Evolutionary conservation across 495 filamentous ascomycete species (phyloP).

Genomic region (Annulohypoxylon stygium): DNA sequence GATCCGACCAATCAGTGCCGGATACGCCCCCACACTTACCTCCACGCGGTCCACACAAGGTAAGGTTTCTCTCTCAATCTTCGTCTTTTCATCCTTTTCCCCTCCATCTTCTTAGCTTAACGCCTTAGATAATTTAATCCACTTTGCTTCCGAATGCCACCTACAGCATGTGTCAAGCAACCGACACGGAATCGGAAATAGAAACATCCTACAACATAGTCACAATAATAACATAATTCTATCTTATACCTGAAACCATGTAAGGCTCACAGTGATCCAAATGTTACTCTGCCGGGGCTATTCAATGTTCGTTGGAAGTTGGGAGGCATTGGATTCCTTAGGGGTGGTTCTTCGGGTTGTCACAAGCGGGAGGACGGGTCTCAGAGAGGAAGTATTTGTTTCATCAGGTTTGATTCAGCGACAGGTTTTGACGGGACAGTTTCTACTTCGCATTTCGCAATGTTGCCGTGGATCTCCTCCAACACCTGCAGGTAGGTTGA

Average conservation of each 20-base stretch:
- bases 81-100: background rate
- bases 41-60: slow-evolving; percentile 23
- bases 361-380: slow-evolving; percentile 33
- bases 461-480: slow-evolving; percentile 37
- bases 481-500: slow-evolving; percentile 37
- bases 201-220: background rate
- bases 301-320: slow-evolving; percentile 2
- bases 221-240: background rate
- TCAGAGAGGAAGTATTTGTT: slow-evolving; percentile 32
- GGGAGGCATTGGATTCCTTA: slow-evolving; percentile 10
- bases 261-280: slow-evolving; percentile 4
- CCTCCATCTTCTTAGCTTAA: slow-evolving; percentile 3
- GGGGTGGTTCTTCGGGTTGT: slow-evolving; percentile 9
- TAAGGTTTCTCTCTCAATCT: background rate
- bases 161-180: background rate
- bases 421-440: slow-evolving; percentile 28
- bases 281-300: slow-evolving; percentile 13
- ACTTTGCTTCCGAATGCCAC: background rate
- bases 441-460: slow-evolving; percentile 13
- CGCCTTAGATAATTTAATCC: slow-evolving; percentile 11
- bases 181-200: background rate
- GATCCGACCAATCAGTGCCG: slow-evolving; percentile 30
- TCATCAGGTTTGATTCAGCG: slow-evolving; percentile 43
- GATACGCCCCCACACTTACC: slow-evolving; percentile 33
- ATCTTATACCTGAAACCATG: slow-evolving; percentile 23